Evolutionary conservation across 2,329 filamentous ascomycete genomes (phyloP), one percentile per base, ranked within the genome.

Genomic region (Exophiala phaeomuriformis): DNA sequence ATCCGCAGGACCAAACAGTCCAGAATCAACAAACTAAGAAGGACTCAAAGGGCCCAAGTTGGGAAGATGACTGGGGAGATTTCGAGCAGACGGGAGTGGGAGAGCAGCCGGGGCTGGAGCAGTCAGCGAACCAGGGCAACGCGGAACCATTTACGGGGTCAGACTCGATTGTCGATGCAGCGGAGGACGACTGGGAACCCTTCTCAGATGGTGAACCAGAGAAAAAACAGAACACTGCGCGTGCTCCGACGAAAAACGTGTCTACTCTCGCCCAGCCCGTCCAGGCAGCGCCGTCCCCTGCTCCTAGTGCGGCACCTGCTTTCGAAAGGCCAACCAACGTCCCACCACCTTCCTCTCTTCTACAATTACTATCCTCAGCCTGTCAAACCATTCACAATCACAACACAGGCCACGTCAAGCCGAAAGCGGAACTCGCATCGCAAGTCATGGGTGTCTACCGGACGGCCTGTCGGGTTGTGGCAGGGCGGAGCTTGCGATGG

Each of bases 401-500:
- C 7, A 54, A 49, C 47, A 28, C 12, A 10, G 37, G 40, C n/a
- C 30, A 36, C n/a, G 4, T 28, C 29, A 19, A 44, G 28, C 39
- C 44, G 27, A 56, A 59, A 47, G 29, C 41, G 10, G 51, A 40
- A 3, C n/a, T 55, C 6, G 53, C 51, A 9, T 37, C 47, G 2
- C 52, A 49, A 35, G 41, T 57, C 31, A 45, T 59, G 5, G 9
- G 54, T 10, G 46, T 48, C n/a, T 61, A 71, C 45, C 67, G 65
- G 2, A 86, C 89, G 7, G 83, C 85, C 28, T 87, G 82, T n/a
- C 85, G 85, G 42, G 79, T 96, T 47, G 83, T 96, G 53, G 86
- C 88, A 1, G 91, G 90, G 7, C 84, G 91, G 53, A 90, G 88
- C 64, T 74, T 86, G 48, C 85, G 91, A 52, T 97, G 91, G 91